Conservation (phyloP, 768 basidiomycete genomes). For the Tephrocybe sp. region DNA sequence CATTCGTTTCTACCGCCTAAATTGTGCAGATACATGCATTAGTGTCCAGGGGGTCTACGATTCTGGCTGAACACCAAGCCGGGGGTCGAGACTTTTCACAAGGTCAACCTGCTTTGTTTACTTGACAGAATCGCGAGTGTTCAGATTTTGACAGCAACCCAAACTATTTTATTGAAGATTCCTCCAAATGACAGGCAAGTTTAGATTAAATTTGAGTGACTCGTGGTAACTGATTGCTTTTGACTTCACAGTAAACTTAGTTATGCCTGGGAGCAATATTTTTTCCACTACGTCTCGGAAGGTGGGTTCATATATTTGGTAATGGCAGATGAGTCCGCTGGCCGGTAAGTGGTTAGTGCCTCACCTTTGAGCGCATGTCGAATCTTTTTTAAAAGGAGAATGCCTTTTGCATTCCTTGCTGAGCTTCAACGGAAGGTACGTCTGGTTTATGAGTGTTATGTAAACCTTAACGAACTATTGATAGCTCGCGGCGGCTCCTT, state of each 20-base stretch:
- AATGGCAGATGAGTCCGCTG: conserved; percentile 92
- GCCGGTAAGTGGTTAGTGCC: conserved; percentile 52
- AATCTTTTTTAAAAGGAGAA: conserved; percentile 48
- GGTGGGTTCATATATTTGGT: conserved; percentile 86
- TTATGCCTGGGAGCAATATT: conserved; percentile 90
- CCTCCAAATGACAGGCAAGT: conserved; percentile 79
- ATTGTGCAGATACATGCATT: conserved; percentile 71
- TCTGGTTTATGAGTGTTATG: conserved; percentile 11
- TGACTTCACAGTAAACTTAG: conserved; percentile 59
- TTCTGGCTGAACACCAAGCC: conserved; percentile 85
- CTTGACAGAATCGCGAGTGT: neutral
- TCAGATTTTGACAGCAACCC: conserved; percentile 50
- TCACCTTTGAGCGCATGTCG: neutral
- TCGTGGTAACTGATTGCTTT: neutral
- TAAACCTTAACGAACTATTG: conserved; percentile 4
- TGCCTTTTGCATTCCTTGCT: conserved; percentile 91
- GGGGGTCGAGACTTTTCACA: conserved; percentile 86
- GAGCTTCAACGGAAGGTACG: conserved; percentile 78
- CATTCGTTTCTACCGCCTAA: neutral
- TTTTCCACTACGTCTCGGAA: conserved; percentile 93
- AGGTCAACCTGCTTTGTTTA: conserved; percentile 52
- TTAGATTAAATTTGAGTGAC: conserved; percentile 15
- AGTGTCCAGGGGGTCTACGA: conserved; percentile 71
- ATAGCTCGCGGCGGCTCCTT: conserved; percentile 61
- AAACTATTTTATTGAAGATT: conserved; percentile 92